Conservation (phyloP, 1,139 yeast species). For the Saccharomyces hybrid region DNA sequence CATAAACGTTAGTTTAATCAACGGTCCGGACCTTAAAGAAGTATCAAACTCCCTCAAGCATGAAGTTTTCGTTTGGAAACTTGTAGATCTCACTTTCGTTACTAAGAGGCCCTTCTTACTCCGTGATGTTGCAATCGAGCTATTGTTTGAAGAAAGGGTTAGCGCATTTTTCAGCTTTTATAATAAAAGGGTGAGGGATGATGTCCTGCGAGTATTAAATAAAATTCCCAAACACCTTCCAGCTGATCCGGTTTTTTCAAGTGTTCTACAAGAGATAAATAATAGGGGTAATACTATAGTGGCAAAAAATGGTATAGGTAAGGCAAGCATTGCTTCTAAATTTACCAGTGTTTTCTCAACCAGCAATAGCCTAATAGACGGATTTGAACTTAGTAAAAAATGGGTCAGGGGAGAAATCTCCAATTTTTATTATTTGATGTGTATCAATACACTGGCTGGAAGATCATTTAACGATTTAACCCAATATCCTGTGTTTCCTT, state of each 20-base stretch:
- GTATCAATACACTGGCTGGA: constrained; percentile 76
- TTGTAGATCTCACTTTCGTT: constrained; percentile 50
- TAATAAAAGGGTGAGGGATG: constrained; percentile 46
- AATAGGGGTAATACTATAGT: constrained; percentile 22
- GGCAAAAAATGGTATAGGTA: constrained; percentile 28
- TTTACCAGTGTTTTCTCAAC: constrained; percentile 38
- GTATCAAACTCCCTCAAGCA: constrained; percentile 32
- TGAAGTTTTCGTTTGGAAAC: constrained; percentile 47
- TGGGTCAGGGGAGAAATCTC: constrained; percentile 76
- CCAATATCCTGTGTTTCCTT: constrained; percentile 85
- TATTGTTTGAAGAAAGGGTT: constrained; percentile 65
- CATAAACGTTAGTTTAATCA: constrained; percentile 41
- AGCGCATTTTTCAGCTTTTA: constrained; percentile 41
- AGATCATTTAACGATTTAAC: constrained; percentile 80
- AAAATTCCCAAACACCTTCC: background rate
- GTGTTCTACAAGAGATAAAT: constrained; percentile 11
- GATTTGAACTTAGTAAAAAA: constrained; percentile 50
- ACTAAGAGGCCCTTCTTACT: constrained; percentile 67
- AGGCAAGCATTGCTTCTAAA: constrained; percentile 32
- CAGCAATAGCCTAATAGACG: constrained; percentile 27
- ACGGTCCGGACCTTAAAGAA: constrained; percentile 14
- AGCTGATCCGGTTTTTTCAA: constrained; percentile 8
- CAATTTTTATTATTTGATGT: constrained; percentile 71
- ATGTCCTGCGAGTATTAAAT: constrained; percentile 43
- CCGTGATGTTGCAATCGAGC: constrained; percentile 71